Percentiles rank a stretch among this genome's conserved stretches.
phyloP scores from a whole-genome alignment of 2,329 filamentous ascomycete species.

The Fusarium sulawesiense region DNA sequence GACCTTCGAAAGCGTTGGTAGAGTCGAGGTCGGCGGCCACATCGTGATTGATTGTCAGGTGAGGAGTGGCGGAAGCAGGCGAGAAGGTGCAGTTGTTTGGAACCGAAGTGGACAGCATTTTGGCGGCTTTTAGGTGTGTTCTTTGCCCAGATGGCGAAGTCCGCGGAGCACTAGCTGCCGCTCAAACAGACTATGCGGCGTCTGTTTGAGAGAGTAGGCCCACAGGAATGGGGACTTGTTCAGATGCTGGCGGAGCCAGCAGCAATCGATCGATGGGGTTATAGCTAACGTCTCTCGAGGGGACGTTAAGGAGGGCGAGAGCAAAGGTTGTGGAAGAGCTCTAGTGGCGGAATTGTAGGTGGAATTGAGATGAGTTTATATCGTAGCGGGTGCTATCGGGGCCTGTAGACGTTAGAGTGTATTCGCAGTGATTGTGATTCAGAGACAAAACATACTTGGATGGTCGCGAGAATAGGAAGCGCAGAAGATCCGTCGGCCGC shows the following conservation, averaged over 20 bases:
- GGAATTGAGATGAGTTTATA: conserved; percentile 57
- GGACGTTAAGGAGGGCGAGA: conserved; percentile 93
- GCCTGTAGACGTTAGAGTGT: conserved; percentile 53
- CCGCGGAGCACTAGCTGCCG: conserved; percentile 96
- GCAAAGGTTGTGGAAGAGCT: conserved; percentile 84
- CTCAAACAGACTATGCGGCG: conserved; percentile 96
- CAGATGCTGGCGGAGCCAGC: conserved; percentile 90
- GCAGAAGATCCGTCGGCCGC: conserved; percentile 89
- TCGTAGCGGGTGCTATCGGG: conserved; percentile 67
- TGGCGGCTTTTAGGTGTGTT: conserved; percentile 23
- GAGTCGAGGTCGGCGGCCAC: conserved; percentile 93
- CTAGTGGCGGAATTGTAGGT: conserved; percentile 89
- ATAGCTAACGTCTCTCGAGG: conserved; percentile 70
- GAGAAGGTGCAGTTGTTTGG: conserved; percentile 86
- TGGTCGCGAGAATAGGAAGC: conserved; percentile 88
- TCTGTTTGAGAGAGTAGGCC: conserved; percentile 98
- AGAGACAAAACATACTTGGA: conserved; percentile 76
- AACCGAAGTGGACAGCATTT: conserved; percentile 85
- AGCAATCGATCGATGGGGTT: conserved; percentile 64
- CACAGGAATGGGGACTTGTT: conserved; percentile 73
- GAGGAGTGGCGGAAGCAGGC: conserved; percentile 83
- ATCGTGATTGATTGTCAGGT: conserved; percentile 96
- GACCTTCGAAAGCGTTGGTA: conserved; percentile 96
- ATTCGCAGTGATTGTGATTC: neutral
- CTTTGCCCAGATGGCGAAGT: conserved; percentile 59